Base-by-base conservation (phyloP, 306 rosid genomes). In the Hippophae gyantsensis region DNA sequence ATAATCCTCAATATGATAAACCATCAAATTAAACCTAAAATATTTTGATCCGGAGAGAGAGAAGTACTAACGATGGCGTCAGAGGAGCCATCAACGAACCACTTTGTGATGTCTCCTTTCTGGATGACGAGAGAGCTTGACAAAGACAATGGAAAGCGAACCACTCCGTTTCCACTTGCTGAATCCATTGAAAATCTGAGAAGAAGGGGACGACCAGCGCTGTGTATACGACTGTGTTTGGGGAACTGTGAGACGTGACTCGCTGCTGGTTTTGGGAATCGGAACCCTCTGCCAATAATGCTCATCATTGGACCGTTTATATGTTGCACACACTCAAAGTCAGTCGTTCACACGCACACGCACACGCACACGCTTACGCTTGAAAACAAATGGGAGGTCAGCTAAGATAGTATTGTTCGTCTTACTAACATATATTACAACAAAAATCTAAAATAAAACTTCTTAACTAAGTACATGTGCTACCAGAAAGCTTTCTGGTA, bases 51-150 rank as follows among this genome's bases (percentile, higher is more conserved):
- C 4, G 53, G 27, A 52, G 60, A 73, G 43, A 65, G 52, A 66
- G 81, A 51, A 60, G 60, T 18, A 69, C 77, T 42, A 56, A 87
- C 96, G 25, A 87, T 79, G 73, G 98, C 98, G 63, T 87, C 96
- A 38, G 96, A 74, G 57, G 82, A 70, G 61, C 86, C 83, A 48
- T 87, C 74, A 67, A 87, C 58, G 72, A 73, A 87, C 98, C 98
- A 90, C 67, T 80, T 64, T 14, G 98, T 85, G 75, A 90, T 78
- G 60, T 90, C 98, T 2, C 98, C 98, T 74, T 58, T 79, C 74
- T 87, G 92, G 66, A 90, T 83, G 62, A 85, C 79, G 72, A 88
- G 75, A 48, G 81, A 59, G 58, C 59, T 66, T 9, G 84, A 67
- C 6, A 81, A 55, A 55, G 96, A 83, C 46, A 90, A 48, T 7